Conservation (phyloP, 768 basidiomycete species). For the Termitomyces sp. region DNA sequence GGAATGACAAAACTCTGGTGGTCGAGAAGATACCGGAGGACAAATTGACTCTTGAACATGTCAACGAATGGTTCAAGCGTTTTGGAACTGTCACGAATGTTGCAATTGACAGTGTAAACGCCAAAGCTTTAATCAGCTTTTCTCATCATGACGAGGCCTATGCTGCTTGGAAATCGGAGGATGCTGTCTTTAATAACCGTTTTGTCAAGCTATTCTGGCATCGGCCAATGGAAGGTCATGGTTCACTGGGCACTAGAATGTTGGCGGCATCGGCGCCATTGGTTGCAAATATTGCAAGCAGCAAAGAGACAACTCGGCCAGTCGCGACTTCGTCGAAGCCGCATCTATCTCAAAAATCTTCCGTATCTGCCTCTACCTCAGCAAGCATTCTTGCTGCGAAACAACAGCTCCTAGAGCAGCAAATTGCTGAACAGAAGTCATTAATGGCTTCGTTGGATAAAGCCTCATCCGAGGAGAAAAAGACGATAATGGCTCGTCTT, state of each 20-base stretch:
- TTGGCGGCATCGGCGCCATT: slow-evolving; percentile 79
- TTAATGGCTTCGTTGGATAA: slow-evolving; percentile 69
- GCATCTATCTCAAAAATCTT: slow-evolving; percentile 32
- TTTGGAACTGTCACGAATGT: slow-evolving; percentile 94
- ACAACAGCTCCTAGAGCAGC: slow-evolving; percentile 73
- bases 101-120: slow-evolving; percentile 69
- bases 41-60: slow-evolving; percentile 69
- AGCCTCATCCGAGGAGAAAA: slow-evolving; percentile 70
- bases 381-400: slow-evolving; percentile 62
- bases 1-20: slow-evolving; percentile 79
- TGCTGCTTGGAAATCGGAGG: slow-evolving; percentile 88
- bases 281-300: slow-evolving; percentile 55
- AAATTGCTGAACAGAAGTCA: slow-evolving; percentile 85
- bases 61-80: slow-evolving; percentile 87
- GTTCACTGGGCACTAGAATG: slow-evolving; percentile 70
- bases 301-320: slow-evolving; percentile 28
- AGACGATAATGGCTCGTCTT: slow-evolving; percentile 70
- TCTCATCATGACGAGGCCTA: slow-evolving; percentile 78
- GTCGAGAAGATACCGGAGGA: slow-evolving; percentile 93
- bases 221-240: slow-evolving; percentile 88
- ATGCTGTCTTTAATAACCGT: slow-evolving; percentile 91
- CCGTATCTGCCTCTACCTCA: slow-evolving; percentile 18
- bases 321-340: slow-evolving; percentile 16
- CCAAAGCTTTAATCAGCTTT: slow-evolving; percentile 88
- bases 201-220: slow-evolving; percentile 98